A percentile compares a stretch with the other conserved stretches of the same genome.
These are phyloP conservation scores for Eucalyptus decipiens DNA, from an alignment of 345 rosid species.

Conservation along the genomic window DNA sequence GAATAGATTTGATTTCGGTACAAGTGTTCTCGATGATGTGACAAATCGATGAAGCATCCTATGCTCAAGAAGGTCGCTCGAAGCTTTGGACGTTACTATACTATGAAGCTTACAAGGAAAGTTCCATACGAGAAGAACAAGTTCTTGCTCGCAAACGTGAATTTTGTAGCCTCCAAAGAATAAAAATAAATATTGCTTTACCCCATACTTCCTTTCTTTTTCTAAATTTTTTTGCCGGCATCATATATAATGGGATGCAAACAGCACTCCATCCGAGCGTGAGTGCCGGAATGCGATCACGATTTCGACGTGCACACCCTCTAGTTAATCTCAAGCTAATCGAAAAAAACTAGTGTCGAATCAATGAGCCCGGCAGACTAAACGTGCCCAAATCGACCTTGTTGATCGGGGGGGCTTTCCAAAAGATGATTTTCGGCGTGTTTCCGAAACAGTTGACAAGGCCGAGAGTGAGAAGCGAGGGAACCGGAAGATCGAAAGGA, in stretches of 20 bases:
- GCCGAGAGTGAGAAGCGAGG: background rate
- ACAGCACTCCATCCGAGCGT: background rate
- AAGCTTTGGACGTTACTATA: background rate
- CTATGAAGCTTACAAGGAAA: background rate
- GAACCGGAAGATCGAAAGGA: background rate
- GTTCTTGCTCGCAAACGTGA: background rate
- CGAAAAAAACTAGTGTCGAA: background rate
- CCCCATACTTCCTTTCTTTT: background rate
- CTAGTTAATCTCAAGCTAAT: background rate
- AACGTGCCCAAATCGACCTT: background rate
- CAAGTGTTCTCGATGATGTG: background rate
- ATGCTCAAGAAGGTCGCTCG: background rate
- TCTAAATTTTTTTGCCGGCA: background rate
- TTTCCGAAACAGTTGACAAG: background rate
- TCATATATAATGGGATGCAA: background rate
- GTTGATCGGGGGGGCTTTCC: background rate
- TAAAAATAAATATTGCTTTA: background rate
- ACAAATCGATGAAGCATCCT: background rate
- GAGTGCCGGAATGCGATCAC: background rate
- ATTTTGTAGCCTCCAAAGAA: background rate
- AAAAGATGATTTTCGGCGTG: background rate
- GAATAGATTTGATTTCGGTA: background rate
- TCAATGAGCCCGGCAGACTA: background rate
- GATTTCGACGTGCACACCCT: background rate
- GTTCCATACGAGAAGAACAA: background rate